Conservation (phyloP, 805 yeast genomes). For the Saccharomycopsis selenospora region DNA sequence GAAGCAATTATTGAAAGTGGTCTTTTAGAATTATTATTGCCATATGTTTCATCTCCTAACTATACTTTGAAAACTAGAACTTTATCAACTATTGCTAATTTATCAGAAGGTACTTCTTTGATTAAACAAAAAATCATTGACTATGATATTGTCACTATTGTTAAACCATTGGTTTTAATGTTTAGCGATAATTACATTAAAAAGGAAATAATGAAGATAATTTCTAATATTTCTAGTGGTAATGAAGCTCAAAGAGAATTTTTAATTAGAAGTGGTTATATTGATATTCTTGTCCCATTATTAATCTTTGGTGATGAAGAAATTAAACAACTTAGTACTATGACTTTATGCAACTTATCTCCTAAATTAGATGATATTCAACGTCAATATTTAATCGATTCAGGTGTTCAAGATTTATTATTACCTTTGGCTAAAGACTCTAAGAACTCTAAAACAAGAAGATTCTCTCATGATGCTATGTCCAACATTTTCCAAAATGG, state of each 20-base stretch:
- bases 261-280: conserved; percentile 13
- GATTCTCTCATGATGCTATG: conserved; percentile 17
- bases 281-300: conserved; percentile 20
- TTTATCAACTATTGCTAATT: conserved; percentile 14
- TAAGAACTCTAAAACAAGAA: conserved; percentile 4
- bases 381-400: conserved; percentile 19
- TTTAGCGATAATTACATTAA: conserved; percentile 17
- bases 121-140: conserved; percentile 19
- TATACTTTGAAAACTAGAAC: conserved; percentile 18
- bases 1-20: conserved; percentile 13
- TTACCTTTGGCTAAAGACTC: conserved; percentile 9
- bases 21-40: conserved; percentile 12
- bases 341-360: conserved; percentile 16
- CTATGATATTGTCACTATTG: conserved; percentile 11
- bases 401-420: conserved; percentile 19
- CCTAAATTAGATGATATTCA: conserved; percentile 16
- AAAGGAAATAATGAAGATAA: conserved; percentile 17
- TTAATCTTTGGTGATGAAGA: conserved; percentile 20
- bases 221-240: conserved; percentile 17
- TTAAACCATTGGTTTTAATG: conserved; percentile 20
- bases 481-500: conserved; percentile 9
- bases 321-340: conserved; percentile 14
- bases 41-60: conserved; percentile 14
- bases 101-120: conserved; percentile 13
- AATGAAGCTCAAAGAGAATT: conserved; percentile 11